Conservation (phyloP, 257 asterid genomes). For the Lavandula angustifolia region DNA sequence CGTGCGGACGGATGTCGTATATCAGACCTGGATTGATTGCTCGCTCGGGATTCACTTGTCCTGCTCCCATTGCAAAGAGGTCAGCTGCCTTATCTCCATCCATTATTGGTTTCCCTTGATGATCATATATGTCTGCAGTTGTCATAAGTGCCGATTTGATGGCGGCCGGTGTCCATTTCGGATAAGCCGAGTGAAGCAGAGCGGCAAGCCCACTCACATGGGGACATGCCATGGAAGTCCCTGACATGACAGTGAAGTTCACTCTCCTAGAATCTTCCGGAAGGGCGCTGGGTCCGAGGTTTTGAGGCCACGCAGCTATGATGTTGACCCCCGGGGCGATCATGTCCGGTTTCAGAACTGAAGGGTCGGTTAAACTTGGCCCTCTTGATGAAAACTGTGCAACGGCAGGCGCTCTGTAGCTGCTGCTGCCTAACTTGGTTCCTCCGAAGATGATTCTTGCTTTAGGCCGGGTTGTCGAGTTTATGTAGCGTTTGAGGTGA, state of each 20-base stretch:
- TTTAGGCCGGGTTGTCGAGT: slow-evolving; percentile 54
- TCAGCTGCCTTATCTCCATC: slow-evolving; percentile 73
- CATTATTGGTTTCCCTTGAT: slow-evolving; percentile 65
- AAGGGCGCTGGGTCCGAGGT: slow-evolving; percentile 85
- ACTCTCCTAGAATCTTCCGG: slow-evolving; percentile 83
- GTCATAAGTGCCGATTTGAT: slow-evolving; percentile 89
- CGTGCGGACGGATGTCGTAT: slow-evolving; percentile 64
- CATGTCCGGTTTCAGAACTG: slow-evolving; percentile 83
- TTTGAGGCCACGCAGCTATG: slow-evolving; percentile 94
- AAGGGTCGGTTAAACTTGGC: slow-evolving; percentile 78
- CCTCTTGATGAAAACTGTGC: slow-evolving; percentile 94
- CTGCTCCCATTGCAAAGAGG: slow-evolving; percentile 77
- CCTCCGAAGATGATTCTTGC: slow-evolving; percentile 79
- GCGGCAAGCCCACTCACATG: slow-evolving; percentile 87
- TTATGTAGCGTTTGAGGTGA: slow-evolving; percentile 52
- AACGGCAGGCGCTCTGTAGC: slow-evolving; percentile 73
- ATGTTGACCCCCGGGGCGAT: slow-evolving; percentile 94
- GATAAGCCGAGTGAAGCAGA: slow-evolving; percentile 67
- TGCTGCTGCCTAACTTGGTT: slow-evolving; percentile 47
- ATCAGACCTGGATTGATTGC: slow-evolving; percentile 81
- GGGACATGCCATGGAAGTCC: slow-evolving; percentile 97
- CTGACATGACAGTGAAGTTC: slow-evolving; percentile 90
- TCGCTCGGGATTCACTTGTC: slow-evolving; percentile 75
- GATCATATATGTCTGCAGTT: slow-evolving; percentile 64
- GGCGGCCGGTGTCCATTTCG: slow-evolving; percentile 81